Evolutionary conservation across 768 basidiomycete genomes (phyloP), one percentile per base, ranked within the genome.

Genomic region (Boletus vinaceobasis): DNA sequence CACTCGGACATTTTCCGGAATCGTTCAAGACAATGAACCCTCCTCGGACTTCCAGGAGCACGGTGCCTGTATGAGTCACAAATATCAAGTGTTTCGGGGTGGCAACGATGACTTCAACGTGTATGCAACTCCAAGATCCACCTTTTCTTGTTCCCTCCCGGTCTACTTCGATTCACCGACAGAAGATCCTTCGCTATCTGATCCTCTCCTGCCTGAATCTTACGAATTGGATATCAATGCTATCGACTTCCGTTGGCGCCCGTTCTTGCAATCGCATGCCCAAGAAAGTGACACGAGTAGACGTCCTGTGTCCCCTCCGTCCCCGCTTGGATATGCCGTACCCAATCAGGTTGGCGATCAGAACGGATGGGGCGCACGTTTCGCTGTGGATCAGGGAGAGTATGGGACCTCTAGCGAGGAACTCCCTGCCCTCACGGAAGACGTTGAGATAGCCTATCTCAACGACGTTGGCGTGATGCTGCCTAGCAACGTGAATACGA

Each of bases 181-280:
- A 31, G 79, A 82, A 65, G 79, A 81, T 57, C 78, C 78, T 36
- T 68, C 71, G 46, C 52, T 62, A 36, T 74, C 77, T 31, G 73
- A 73, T 59, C 73, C 75, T 59, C 65, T 75, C 36, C 65, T 73
- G 31, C 58, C 68, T 35, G 64, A 64, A 47, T 66, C 67, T 45
- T 77, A 73, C 56, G 70, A 72, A 27, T 60, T 80, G 39, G 73
- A 77, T 55, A 66, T 74, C 37, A 65, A 71, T 7, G 61, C 62
- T 5, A 67, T 86, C 9, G 80, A 80, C 60, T 87, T 86, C 59
- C 74, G 64, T 48, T 86, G 85, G 85, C 66, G 71, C 43, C 77
- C 78, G 9, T 87, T 85, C 59, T 64, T 74, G 54, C 59, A 60
- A 49, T 72, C 62, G 40, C 50, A 62, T 56, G 11, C 43, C 49